Conservation (phyloP, 2,329 filamentous ascomycete species). For the Ceratocystis albifundus region DNA sequence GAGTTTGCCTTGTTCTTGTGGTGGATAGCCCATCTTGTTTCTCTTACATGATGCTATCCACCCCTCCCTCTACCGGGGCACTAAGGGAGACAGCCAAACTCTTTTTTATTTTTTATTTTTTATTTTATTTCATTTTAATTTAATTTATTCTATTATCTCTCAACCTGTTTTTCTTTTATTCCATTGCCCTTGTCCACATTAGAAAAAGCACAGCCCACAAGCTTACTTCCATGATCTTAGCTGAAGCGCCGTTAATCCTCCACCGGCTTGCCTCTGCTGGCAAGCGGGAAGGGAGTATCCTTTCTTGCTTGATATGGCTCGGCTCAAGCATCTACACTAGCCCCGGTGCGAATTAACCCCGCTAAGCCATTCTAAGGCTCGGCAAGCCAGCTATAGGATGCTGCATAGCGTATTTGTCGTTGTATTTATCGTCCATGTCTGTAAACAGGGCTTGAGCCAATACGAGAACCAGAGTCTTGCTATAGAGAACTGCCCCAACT, state of each 20-base stretch:
- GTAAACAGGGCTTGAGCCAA: neutral
- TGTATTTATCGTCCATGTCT: neutral
- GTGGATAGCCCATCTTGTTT: neutral
- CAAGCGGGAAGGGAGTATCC: neutral
- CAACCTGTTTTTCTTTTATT: neutral
- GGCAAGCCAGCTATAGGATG: neutral
- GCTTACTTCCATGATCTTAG: conserved; percentile 4
- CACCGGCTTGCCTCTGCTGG: neutral
- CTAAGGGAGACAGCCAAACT: neutral
- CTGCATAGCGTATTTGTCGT: neutral
- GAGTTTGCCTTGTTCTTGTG: neutral
- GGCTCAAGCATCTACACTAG: neutral
- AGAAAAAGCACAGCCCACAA: conserved; percentile 2
- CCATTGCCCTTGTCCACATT: neutral
- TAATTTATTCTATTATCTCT: neutral
- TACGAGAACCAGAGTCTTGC: neutral
- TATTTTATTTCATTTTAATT: too few species aligned
- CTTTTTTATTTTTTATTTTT: neutral
- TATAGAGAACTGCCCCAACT: neutral
- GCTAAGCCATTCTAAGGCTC: neutral
- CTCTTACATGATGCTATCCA: conserved; percentile 4
- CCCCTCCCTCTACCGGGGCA: neutral
- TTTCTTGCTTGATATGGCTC: neutral
- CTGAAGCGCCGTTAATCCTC: neutral
- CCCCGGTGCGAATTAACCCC: neutral